phyloP scores from a whole-genome alignment of 352 stramenopile species.

The Thalassiosira mediterranea region DNA sequence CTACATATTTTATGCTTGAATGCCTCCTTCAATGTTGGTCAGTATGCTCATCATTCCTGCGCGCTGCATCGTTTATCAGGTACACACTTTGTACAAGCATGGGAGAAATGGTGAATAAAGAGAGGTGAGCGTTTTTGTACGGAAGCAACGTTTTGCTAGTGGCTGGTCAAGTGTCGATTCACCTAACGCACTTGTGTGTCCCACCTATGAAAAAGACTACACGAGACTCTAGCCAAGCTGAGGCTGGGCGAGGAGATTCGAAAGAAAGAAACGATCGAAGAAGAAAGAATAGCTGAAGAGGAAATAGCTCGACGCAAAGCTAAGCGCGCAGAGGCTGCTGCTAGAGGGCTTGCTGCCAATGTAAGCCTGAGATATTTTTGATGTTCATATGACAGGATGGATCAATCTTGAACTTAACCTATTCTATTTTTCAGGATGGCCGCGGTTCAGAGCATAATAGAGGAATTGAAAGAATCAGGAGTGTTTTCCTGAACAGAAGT shows the following conservation, averaged over 20 bases:
- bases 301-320: constrained; percentile 20
- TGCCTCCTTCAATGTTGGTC: neutral
- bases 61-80: constrained; percentile 12
- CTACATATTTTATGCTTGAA: neutral
- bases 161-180: too few species aligned
- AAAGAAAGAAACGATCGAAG: constrained; percentile 41
- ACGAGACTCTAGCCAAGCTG: constrained; percentile 54
- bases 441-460: too few species aligned
- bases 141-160: neutral
- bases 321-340: constrained; percentile 9
- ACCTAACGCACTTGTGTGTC: too few species aligned
- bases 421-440: too few species aligned
- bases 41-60: neutral
- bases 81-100: constrained; percentile 61
- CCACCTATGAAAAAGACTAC: constrained; percentile 27
- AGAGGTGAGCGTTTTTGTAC: constrained; percentile 25
- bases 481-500: constrained; percentile 1
- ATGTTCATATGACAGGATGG: too few species aligned
- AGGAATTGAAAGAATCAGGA: too few species aligned
- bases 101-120: constrained; percentile 55
- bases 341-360: constrained; percentile 12
- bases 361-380: too few species aligned
- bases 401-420: too few species aligned
- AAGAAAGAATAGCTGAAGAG: constrained; percentile 39
- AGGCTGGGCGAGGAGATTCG: constrained; percentile 58